Base-by-base conservation (phyloP, 305 asterid genomes). In the Fraxinus platypoda region DNA sequence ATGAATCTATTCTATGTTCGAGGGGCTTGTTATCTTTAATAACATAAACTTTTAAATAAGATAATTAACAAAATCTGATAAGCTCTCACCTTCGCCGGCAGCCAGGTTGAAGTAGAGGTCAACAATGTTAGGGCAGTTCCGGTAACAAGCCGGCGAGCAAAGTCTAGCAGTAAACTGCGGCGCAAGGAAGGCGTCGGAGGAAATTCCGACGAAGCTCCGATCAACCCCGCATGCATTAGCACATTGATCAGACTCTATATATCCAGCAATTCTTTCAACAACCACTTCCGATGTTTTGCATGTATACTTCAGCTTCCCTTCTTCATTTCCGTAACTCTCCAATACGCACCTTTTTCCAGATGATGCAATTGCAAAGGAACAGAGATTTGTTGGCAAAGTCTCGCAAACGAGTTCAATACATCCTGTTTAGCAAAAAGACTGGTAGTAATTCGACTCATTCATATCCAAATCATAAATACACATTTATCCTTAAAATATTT, bases 61-160 rank as follows among this genome's bases (percentile, higher is more conserved):
- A n/a, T 57, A 57, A 54, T 6, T 57, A 57, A 6, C 23, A 54
- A 6, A 54, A n/a, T 15, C 7, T n/a, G 6, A 54, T 54, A 62
- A 25, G 9, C 9, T 23, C n/a, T 78, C 90, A 94, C 98, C 98
- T 89, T 94, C 95, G 12, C 91, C 93, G 3, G 91, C 93, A 1
- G 95, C 98, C 74, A 94, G 90, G 78, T 92, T 88, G 89, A 88
- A 92, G 84, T 90, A 91, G 33, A 91, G 93, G 72, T 91, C 95
- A 80, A 92, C 87, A 26, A 92, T 85, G 86, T 94, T 94, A 23
- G 91, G 93, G 84, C 97, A 91, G 6, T 88, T 90, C 78, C 88
- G 86, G 85, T 88, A 91, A 66, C 98, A 94, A 2, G 84, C 83
- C 7, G 91, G 85, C 12, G 94, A 88, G 87, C 98, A 94, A 1